Conservation (phyloP, 345 rosid species). For the Streptanthus diversifolius region DNA sequence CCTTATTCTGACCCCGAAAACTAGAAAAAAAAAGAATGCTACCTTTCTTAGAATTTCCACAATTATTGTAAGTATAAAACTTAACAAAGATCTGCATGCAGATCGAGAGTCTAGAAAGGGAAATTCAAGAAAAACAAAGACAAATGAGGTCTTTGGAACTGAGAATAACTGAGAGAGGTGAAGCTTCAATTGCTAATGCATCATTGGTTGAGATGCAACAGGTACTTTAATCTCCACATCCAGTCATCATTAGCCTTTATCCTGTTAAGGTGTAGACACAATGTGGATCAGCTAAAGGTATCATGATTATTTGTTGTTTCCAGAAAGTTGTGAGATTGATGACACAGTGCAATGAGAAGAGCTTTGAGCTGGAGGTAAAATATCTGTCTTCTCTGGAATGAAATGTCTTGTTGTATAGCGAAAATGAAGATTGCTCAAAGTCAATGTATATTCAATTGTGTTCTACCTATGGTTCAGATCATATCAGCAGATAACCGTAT, state of each 20-base stretch:
- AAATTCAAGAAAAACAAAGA: constrained; percentile 85
- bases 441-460: constrained; percentile 21
- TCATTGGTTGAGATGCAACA: constrained; percentile 95
- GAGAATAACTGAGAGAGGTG: constrained; percentile 81
- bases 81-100: constrained; percentile 23
- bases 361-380: constrained; percentile 94
- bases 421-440: constrained; percentile 6
- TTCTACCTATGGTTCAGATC: constrained; percentile 52
- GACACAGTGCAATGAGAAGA: constrained; percentile 91
- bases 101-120: constrained; percentile 80
- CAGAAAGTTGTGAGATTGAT: constrained; percentile 90
- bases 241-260: neutral
- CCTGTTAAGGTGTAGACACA: constrained; percentile 1
- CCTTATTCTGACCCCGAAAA: constrained; percentile 2
- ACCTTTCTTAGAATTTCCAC: neutral
- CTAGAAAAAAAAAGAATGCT: neutral
- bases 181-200: constrained; percentile 88
- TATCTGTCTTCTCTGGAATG: constrained; percentile 1
- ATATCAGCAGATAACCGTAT: constrained; percentile 95
- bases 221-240: constrained; percentile 41
- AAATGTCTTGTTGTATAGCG: neutral
- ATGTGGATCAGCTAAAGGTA: constrained; percentile 14
- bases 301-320: constrained; percentile 25
- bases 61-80: neutral
- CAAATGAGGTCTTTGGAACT: constrained; percentile 87